Percentiles rank a stretch among this genome's conserved stretches.
These are phyloP conservation scores for Chaetomium sp. DNA, from an alignment of 2,329 filamentous ascomycete genomes.

Conservation along the genomic window DNA sequence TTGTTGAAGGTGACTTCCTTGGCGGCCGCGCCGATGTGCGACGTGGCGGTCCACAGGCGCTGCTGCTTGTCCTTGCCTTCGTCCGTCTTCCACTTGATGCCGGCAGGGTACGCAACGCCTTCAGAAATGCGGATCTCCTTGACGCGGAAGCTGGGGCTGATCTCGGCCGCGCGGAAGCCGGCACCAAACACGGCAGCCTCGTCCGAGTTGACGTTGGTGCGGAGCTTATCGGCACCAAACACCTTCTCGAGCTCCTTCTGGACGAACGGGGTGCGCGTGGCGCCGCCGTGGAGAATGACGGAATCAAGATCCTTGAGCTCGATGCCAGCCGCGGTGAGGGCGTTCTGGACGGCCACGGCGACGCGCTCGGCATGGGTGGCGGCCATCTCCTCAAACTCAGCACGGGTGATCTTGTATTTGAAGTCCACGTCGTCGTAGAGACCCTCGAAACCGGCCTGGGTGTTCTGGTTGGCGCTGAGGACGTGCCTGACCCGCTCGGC, in stretches of 20 bases:
- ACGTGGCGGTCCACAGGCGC: slow-evolving; percentile 78
- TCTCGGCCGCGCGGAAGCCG: slow-evolving; percentile 86
- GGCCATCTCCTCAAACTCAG: slow-evolving; percentile 79
- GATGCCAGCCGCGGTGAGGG: slow-evolving; percentile 73
- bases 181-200: slow-evolving; percentile 96
- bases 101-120: slow-evolving; percentile 70
- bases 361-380: slow-evolving; percentile 69
- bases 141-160: slow-evolving; percentile 94
- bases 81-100: slow-evolving; percentile 71
- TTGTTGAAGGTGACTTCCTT: slow-evolving; percentile 87
- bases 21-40: slow-evolving; percentile 70
- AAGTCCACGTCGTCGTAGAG: slow-evolving; percentile 92
- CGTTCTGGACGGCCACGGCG: slow-evolving; percentile 67
- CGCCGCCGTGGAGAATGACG: slow-evolving; percentile 90
- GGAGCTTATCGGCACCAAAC: slow-evolving; percentile 75
- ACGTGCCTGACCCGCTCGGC: slow-evolving; percentile 85
- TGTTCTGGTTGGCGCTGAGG: slow-evolving; percentile 88
- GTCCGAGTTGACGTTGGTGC: slow-evolving; percentile 94
- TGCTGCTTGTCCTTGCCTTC: slow-evolving; percentile 74
- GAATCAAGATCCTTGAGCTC: slow-evolving; percentile 78
- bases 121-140: slow-evolving; percentile 93
- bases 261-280: slow-evolving; percentile 88
- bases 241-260: slow-evolving; percentile 83
- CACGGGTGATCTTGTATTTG: slow-evolving; percentile 81
- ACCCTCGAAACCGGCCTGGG: slow-evolving; percentile 78